Evolutionary conservation across 495 filamentous ascomycete species (phyloP), one percentile per base, ranked within the genome.

Genomic region (Penicillium cataractarum): DNA sequence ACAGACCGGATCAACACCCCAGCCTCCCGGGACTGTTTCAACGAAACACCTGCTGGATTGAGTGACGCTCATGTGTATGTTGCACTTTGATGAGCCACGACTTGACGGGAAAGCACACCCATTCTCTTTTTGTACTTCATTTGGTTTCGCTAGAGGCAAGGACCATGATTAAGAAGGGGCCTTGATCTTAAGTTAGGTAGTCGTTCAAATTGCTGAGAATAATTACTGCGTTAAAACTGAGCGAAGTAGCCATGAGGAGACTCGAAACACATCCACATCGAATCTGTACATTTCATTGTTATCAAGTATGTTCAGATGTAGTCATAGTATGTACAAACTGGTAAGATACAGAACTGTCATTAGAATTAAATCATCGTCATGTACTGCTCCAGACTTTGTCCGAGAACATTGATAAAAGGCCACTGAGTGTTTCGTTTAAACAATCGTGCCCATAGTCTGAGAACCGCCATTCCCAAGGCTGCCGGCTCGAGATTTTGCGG

Each of bases 361-460:
- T 1, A 58, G 50, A 32, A 56, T 68, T 63, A 68, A 46, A 75
- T 70, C 69, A 78, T 70, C 22, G 58, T 57, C 56, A 73, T 66
- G 40, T 75, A 78, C 51, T 61, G 65, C 50, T 77, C 72, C 61
- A 79, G 57, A 44, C 76, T 76, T 37, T 76, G 61, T 15, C 76
- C 75, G 51, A 79, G 63, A 2, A 72, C 57, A 61, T 79, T 79
- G n/a, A 79, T 76, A 48, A 79, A 77, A 0, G 71, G 70, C 76
- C 76, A 79, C 42, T 78, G 75, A 1, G 72, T 76, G 50, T 79
- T 79, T 4, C 69, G 71, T 9, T 66, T 63, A 51, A 79, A 79
- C 15, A 79, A 53, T 17, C 74, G 69, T n/a, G 76, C 69, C 75
- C 76, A 78, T 6, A 79, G 27, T 44, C 72, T 70, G 1, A 79